Evolutionary conservation across 1,284 basidiomycete genomes (phyloP), one percentile per base, ranked within the genome.

Genomic region (Lignosus rhinocerotis): DNA sequence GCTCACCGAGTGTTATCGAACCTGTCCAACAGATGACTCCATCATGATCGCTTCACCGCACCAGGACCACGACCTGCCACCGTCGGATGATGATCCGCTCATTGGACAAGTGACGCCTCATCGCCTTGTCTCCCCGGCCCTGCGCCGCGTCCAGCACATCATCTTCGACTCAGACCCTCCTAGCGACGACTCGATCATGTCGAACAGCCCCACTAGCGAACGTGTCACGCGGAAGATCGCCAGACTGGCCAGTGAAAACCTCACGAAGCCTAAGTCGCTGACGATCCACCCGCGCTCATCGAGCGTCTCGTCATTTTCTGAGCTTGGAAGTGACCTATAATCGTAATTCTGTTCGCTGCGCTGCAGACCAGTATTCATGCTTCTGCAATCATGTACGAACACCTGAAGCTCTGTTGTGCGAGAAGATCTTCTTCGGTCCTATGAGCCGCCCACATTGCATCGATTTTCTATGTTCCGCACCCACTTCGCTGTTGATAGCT

Each of bases 91-190:
- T 58, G 82, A 86, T 59, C 80, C 78, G 0, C 77, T 78, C 62
- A 59, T 83, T 25, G 85, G 86, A 0, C 84, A 87, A 70, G 83
- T 87, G n/a, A 88, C 86, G 0, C 86, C 87, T 21, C 80, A 81
- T 59, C 84, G 85, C 63, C 70, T 89, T 30, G 80, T 83, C 42
- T 90, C 87, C 8, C 87, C 87, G 7, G 77, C 75, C 25, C 72
- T 78, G 32, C 79, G 76, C 42, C 78, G 78, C 42, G 52, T 71
- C n/a, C 62, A 70, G 57, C 64, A 67, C 48, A 54, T 62, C 19
- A 68, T 72, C 31, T 68, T 71, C 39, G 55, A 33, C 46, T 59
- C 59, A 11, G 74, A 79, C 55, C 66, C 69, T 3, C 72, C 75
- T 51, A 66, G 77, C 65, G 82, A 83, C 61, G 77, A 78, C 62